phyloP scores from a whole-genome alignment of 257 asterid genomes.

The Solanum chmielewskii region DNA sequence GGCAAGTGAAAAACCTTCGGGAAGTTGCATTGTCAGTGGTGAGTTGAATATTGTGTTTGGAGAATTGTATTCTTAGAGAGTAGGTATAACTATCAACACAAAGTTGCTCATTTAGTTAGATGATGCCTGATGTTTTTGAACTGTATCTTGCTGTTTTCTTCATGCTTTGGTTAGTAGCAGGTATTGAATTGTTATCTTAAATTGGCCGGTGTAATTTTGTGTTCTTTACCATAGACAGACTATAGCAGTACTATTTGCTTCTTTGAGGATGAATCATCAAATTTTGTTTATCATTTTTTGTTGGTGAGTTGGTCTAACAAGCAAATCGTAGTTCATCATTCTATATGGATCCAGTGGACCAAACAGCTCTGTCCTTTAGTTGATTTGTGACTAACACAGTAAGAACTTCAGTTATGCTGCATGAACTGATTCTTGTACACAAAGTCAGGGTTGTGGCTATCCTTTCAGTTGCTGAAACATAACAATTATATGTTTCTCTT shows the following conservation, averaged over 20 bases:
- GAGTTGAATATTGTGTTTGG: not conserved
- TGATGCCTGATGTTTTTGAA: not conserved
- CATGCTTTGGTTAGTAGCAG: not conserved
- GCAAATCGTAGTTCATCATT: not conserved
- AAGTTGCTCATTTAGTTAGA: not conserved
- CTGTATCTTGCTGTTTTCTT: not conserved
- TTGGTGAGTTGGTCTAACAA: not conserved
- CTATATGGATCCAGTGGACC: not conserved
- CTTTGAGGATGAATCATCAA: not conserved
- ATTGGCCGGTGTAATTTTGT: not conserved
- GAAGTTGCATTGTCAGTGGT: not conserved
- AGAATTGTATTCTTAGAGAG: not conserved
- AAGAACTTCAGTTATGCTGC: not conserved
- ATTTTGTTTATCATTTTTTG: not conserved
- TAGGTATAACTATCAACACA: not conserved
- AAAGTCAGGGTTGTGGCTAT: not conserved
- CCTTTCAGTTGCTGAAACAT: not conserved
- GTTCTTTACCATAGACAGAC: not conserved
- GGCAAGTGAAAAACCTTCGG: not conserved
- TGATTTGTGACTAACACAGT: not conserved
- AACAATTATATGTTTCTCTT: not conserved
- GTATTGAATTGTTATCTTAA: not conserved
- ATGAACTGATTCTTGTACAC: not conserved
- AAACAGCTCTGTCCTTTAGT: not conserved
- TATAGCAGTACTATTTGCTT: not conserved